phyloP scores from a whole-genome alignment of 116 monocot species.

The Dioscorea cayenensis region DNA sequence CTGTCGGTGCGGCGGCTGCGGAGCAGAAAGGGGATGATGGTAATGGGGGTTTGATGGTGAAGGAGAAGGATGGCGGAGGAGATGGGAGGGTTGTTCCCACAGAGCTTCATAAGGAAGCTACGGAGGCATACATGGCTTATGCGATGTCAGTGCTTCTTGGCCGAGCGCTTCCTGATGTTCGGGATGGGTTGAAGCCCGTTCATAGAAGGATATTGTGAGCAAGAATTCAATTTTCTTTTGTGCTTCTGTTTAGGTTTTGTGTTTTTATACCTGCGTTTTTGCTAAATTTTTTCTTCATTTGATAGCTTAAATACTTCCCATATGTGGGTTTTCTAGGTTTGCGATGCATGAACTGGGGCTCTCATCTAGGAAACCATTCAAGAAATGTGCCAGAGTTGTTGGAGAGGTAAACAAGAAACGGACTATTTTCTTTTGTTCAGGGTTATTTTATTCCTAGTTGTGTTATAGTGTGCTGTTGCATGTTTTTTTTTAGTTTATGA shows the following conservation, averaged over 20 bases:
- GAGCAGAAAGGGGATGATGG: conserved; percentile 16
- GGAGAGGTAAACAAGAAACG: conserved; percentile 57
- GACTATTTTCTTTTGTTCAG: no score
- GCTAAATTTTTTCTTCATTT: not conserved
- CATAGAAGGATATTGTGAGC: conserved; percentile 90
- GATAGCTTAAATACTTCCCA: not conserved
- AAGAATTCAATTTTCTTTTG: not conserved
- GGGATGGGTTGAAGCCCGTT: conserved; percentile 94
- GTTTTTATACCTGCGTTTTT: not conserved
- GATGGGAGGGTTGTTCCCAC: conserved; percentile 55
- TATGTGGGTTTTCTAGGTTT: conserved; percentile 35
- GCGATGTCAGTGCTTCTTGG: conserved; percentile 99
- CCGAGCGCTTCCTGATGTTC: conserved; percentile 83
- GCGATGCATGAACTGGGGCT: conserved; percentile 98
- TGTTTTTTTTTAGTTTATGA: no score
- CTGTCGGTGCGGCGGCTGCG: conserved; percentile 5
- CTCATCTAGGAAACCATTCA: conserved; percentile 83
- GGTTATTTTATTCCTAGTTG: no score
- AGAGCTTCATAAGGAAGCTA: conserved; percentile 93
- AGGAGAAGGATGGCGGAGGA: conserved; percentile 19
- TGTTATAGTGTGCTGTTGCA: no score
- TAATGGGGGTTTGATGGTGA: conserved; percentile 19
- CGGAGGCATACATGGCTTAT: conserved; percentile 92
- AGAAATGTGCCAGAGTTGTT: conserved; percentile 98
- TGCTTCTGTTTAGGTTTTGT: not conserved